A percentile compares a stretch with the other conserved stretches of the same genome.
phyloP scores from a whole-genome alignment of 176 grass and related monocot genomes.

The Pontederia crassipes region DNA sequence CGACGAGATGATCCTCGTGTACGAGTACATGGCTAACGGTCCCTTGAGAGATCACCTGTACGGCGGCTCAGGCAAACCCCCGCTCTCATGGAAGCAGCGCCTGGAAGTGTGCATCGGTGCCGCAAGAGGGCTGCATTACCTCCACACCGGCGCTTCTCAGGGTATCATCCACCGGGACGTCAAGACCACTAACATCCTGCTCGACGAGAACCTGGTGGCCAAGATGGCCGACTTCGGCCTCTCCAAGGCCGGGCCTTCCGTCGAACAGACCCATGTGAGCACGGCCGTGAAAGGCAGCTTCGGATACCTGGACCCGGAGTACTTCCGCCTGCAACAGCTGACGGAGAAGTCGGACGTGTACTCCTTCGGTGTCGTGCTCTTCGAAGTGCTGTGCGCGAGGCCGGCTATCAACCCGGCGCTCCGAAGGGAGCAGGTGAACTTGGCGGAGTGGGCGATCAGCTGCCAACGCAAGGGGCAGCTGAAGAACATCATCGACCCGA shows the following conservation, averaged over 20 bases:
- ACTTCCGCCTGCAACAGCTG: conserved; percentile 90
- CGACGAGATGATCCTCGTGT: conserved; percentile 92
- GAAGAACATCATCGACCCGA: conserved; percentile 68
- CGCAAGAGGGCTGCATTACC: conserved; percentile 82
- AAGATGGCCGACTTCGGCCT: conserved; percentile 90
- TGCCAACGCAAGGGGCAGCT: conserved; percentile 65
- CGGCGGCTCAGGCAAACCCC: conserved; percentile 37
- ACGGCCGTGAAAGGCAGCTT: conserved; percentile 98
- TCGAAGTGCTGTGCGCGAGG: conserved; percentile 77
- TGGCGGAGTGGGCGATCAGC: conserved; percentile 78
- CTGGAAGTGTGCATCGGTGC: conserved; percentile 85
- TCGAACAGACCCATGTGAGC: conserved; percentile 92
- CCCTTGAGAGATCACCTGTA: conserved; percentile 75
- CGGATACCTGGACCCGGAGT: conserved; percentile 91
- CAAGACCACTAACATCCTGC: conserved; percentile 94
- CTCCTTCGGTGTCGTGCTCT: conserved; percentile 90
- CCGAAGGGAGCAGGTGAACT: conserved; percentile 87
- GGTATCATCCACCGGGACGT: conserved; percentile 99
- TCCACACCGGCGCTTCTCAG: conserved; percentile 91
- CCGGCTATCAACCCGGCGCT: conserved; percentile 90
- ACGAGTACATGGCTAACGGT: conserved; percentile 93
- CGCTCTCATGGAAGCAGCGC: conserved; percentile 77
- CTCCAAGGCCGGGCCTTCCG: conserved; percentile 74
- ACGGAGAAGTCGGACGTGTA: conserved; percentile 96
- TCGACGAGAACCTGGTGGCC: conserved; percentile 76